Evolutionary conservation across 2,329 filamentous ascomycete genomes (phyloP), one percentile per base, ranked within the genome.

Genomic region (Blumeria hordei): DNA sequence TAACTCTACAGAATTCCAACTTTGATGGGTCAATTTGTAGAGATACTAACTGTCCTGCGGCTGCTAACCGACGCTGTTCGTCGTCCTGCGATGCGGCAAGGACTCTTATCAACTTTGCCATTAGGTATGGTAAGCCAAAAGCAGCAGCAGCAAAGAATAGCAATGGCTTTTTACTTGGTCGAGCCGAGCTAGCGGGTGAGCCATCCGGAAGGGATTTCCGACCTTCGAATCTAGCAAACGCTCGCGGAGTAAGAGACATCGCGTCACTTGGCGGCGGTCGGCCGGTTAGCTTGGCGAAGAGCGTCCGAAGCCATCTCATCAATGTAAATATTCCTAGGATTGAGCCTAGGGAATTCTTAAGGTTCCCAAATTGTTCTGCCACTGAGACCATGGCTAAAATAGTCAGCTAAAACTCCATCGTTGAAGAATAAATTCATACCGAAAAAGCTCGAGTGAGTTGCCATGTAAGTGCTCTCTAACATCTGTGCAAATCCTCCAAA

Each of bases 381-480:
- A 98, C 93, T 8, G 90, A 92, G 41, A 98, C 85, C 88, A 98
- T 96, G 55, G 92, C 92, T 92, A 59, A 32, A 39, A 54, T 32
- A 53, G 57, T 66, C 56, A 66, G 62, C 53, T 49, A 2, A 37
- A 12, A 6, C 41, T 41, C 5, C n/a, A 12, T 12, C 35, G 6
- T 35, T 21, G 12, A 16, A 2, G 36, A 21, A 34, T 11, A 33
- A 44, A 69, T n/a, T 11, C 32, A 9, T 52, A 94, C 88, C 88
- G 64, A 96, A 98, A 69, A 98, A 98, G 55, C 87, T 94, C 6
- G 88, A 95, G 69, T 98, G 92, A 0, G 92, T 98, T 34, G 93
- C 92, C 93, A 98, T 98, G 64, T 95, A 98, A 10, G 92, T 96
- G 72, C 92, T 96, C 70, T 98, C 92, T 33, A 98, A 75, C 92